Conservation (phyloP, 371 early-diverging fungal genomes). For the Capillidium rhysosporum region DNA sequence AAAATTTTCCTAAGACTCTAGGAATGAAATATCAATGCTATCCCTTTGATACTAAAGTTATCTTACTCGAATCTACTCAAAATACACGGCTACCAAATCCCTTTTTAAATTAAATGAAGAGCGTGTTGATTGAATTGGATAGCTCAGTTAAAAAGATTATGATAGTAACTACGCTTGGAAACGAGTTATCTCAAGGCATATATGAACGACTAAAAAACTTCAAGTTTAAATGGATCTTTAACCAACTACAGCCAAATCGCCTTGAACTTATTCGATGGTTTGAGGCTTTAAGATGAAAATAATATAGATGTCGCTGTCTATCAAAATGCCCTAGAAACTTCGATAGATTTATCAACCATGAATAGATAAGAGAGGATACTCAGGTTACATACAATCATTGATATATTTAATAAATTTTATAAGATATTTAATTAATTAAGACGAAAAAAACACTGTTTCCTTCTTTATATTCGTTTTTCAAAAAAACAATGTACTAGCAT, state of each 20-base stretch:
- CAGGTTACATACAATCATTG: too few species aligned
- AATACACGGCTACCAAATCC: not conserved
- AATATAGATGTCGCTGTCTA: slow-evolving; percentile 66
- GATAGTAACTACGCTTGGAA: not conserved
- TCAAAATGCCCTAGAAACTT: slow-evolving; percentile 56
- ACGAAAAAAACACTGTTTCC: too few species aligned
- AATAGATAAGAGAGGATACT: slow-evolving; percentile 88
- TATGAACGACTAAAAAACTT: not conserved
- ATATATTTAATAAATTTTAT: too few species aligned
- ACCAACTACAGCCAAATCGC: slow-evolving; percentile 40
- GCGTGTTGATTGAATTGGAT: not conserved
- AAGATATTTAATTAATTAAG: too few species aligned
- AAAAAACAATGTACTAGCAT: too few species aligned
- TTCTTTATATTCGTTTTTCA: too few species aligned
- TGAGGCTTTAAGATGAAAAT: slow-evolving; percentile 62
- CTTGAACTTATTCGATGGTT: slow-evolving; percentile 56
- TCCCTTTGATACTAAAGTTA: slow-evolving; percentile 76
- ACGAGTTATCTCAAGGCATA: not conserved
- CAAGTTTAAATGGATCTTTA: slow-evolving; percentile 16
- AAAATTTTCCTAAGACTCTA: slow-evolving; percentile 77
- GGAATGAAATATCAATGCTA: slow-evolving; percentile 99
- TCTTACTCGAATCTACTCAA: slow-evolving; percentile 32
- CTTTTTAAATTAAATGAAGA: not conserved
- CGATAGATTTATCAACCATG: slow-evolving; percentile 95
- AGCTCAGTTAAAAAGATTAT: not conserved